phyloP scores from a whole-genome alignment of 176 grass and related monocot genomes.

The Oryza punctata region DNA sequence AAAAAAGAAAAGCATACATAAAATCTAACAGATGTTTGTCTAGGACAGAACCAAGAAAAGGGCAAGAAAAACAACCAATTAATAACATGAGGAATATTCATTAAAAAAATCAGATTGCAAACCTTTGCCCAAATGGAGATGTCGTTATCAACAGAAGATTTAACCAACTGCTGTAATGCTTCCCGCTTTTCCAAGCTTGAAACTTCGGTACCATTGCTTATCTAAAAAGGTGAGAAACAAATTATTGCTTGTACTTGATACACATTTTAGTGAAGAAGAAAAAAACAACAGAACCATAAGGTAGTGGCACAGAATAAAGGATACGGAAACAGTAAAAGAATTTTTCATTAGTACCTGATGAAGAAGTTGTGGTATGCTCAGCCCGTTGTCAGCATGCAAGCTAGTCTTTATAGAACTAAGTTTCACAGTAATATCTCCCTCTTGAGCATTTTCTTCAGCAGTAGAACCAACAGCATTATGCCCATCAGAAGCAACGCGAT shows the following conservation, averaged over 20 bases:
- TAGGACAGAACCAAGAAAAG: background rate
- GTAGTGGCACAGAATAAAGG: constrained; percentile 4
- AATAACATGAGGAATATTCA: constrained; percentile 18
- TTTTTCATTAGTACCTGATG: constrained; percentile 61
- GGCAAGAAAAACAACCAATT: constrained; percentile 1
- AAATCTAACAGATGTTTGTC: background rate
- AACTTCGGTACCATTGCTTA: constrained; percentile 72
- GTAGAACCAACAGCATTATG: constrained; percentile 57
- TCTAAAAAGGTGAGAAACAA: constrained; percentile 48
- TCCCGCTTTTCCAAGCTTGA: constrained; percentile 69
- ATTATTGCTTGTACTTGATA: background rate
- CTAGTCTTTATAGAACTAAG: constrained; percentile 65
- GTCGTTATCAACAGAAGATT: constrained; percentile 71
- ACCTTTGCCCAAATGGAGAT: constrained; percentile 95
- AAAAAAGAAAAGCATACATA: background rate
- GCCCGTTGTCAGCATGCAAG: constrained; percentile 49
- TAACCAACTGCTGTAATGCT: constrained; percentile 83
- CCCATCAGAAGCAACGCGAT: constrained; percentile 51
- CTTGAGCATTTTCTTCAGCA: constrained; percentile 48
- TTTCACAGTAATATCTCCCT: constrained; percentile 46
- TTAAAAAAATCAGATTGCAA: constrained; percentile 34
- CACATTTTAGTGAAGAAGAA: constrained; percentile 22
- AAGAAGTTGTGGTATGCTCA: constrained; percentile 93
- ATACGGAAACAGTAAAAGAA: constrained; percentile 7
- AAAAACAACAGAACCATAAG: background rate